Percentiles rank a stretch among this genome's conserved stretches.
These are phyloP conservation scores for Botryotinia globosa DNA, from an alignment of 2,329 filamentous ascomycete genomes.

Conservation along the genomic window DNA sequence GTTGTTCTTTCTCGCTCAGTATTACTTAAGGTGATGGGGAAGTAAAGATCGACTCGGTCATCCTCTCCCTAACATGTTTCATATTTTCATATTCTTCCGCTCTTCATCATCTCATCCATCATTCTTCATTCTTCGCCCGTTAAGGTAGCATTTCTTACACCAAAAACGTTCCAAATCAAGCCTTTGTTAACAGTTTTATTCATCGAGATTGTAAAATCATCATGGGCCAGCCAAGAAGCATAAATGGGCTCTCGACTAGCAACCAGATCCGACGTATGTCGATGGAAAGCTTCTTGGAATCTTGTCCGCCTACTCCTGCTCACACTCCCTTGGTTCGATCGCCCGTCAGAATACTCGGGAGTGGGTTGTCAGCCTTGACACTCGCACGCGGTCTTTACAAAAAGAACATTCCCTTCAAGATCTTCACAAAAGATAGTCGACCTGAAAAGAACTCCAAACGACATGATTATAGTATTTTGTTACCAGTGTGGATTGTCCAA, in stretches of 20 bases:
- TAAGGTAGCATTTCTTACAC: neutral
- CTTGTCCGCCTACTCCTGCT: neutral
- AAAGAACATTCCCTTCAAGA: slow-evolving; percentile 1
- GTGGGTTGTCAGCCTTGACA: slow-evolving; percentile 1
- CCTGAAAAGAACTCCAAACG: neutral
- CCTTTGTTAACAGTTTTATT: neutral
- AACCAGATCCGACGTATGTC: neutral
- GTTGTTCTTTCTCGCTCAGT: slow-evolving; percentile 1
- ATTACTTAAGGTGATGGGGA: neutral
- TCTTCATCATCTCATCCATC: neutral
- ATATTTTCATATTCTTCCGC: neutral
- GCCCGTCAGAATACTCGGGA: slow-evolving; percentile 9
- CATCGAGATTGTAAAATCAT: neutral
- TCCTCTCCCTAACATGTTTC: neutral
- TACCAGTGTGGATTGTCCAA: neutral
- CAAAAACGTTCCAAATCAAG: neutral
- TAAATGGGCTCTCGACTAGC: neutral
- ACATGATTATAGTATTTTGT: slow-evolving; percentile 1
- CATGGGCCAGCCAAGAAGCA: neutral
- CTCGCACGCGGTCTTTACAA: neutral
- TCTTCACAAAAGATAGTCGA: neutral
- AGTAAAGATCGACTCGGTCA: neutral
- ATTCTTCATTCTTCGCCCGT: neutral
- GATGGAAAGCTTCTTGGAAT: neutral
- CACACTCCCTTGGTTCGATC: neutral